Conservation (phyloP, 164 flowering plant genomes). For the Tetrastigma voinierianum region DNA sequence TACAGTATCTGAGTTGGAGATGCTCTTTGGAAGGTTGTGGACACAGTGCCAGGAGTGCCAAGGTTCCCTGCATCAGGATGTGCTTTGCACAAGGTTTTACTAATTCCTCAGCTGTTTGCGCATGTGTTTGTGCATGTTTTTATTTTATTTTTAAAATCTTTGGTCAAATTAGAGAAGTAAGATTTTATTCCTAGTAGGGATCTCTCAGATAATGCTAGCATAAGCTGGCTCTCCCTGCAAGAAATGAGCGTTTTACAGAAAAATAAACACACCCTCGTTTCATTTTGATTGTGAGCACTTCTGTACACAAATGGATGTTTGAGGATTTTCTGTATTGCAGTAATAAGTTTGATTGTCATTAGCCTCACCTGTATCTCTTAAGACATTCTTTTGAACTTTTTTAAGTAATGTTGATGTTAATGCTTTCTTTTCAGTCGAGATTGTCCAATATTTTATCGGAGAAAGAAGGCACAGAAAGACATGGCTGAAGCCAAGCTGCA, state of each 20-base stretch:
- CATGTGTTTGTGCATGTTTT: too few relatives aligned
- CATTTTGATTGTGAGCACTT: too few relatives aligned
- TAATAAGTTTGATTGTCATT: background rate
- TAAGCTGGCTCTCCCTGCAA: background rate
- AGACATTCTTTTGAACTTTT: background rate
- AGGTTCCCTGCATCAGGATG: slow-evolving; percentile 99
- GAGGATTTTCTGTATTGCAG: background rate
- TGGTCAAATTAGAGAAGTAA: background rate
- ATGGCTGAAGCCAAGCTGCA: slow-evolving; percentile 91
- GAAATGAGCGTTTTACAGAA: background rate
- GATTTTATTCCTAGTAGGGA: background rate
- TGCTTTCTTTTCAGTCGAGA: slow-evolving; percentile 68
- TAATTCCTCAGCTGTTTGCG: background rate
- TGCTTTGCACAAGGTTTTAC: slow-evolving; percentile 91
- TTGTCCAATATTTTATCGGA: slow-evolving; percentile 97
- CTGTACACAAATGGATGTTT: background rate
- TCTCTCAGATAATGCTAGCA: background rate
- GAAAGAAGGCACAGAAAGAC: slow-evolving; percentile 97
- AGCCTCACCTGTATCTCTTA: background rate
- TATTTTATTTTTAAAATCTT: background rate
- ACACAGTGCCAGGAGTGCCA: slow-evolving; percentile 99
- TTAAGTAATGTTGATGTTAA: background rate
- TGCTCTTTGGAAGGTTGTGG: slow-evolving; percentile 90
- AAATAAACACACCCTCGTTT: background rate
- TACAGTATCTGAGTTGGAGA: slow-evolving; percentile 79